phyloP scores from a whole-genome alignment of 306 rosid species.

The Potentilla sterilis region DNA sequence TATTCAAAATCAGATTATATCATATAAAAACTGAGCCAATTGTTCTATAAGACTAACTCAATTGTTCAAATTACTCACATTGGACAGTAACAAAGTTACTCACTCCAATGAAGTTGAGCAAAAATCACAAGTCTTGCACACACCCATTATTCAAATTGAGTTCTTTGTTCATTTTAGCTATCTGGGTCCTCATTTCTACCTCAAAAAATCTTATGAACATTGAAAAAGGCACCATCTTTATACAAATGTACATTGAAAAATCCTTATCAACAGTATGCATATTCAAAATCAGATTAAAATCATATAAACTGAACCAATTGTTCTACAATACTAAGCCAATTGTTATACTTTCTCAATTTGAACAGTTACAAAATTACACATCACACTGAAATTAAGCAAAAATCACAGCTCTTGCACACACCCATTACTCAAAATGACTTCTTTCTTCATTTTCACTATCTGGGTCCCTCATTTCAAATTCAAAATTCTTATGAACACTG shows the following conservation, averaged over 20 bases:
- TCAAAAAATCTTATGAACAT: neutral
- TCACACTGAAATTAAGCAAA: neutral
- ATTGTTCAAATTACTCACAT: neutral
- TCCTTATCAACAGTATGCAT: no score
- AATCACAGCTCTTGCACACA: neutral
- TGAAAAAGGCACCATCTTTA: neutral
- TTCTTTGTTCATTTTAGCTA: neutral
- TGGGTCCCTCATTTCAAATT: neutral
- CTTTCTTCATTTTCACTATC: neutral
- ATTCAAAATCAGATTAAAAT: no score
- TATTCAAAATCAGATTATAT: neutral
- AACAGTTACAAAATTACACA: neutral
- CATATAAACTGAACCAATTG: no score
- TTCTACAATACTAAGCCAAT: no score
- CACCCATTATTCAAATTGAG: neutral
- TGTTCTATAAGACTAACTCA: neutral
- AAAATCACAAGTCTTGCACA: neutral
- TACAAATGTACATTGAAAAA: no score
- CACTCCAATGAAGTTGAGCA: neutral
- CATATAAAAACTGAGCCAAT: neutral
- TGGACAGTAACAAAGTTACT: neutral
- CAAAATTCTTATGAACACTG: neutral
- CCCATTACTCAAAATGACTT: neutral
- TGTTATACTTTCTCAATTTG: no score
- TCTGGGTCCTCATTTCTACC: neutral